Evolutionary conservation across 495 filamentous ascomycete species (phyloP).

Genomic region (Hypomontagnella monticulosa): DNA sequence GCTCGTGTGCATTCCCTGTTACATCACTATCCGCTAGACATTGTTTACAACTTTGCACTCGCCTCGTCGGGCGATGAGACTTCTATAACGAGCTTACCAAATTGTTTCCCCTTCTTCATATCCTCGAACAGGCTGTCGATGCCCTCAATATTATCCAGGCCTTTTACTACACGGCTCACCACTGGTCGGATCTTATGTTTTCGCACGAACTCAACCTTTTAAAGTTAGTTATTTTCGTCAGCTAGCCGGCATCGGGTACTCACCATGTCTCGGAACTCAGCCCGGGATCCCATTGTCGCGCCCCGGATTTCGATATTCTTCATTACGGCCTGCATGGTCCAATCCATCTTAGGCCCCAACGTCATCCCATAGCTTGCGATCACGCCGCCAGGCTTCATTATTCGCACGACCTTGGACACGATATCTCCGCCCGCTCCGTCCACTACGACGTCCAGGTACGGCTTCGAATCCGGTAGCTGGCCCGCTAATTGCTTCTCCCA

Average conservation of each 20-base stretch:
- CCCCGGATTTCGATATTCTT: conserved; percentile 79
- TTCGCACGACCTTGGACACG: conserved; percentile 63
- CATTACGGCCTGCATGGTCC: conserved; percentile 73
- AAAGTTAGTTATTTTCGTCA: too few species aligned
- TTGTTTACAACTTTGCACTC: conserved; percentile 25
- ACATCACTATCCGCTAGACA: neutral
- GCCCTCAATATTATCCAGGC: conserved; percentile 70
- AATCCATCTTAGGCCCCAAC: conserved; percentile 75
- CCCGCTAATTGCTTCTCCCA: conserved; percentile 75
- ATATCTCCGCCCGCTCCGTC: conserved; percentile 83
- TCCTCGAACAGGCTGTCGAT: conserved; percentile 78
- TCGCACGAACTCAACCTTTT: conserved; percentile 75
- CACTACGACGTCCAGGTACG: conserved; percentile 73
- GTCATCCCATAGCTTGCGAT: conserved; percentile 84
- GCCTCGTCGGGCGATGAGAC: conserved; percentile 39
- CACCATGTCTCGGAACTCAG: conserved; percentile 81
- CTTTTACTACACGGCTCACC: conserved; percentile 67
- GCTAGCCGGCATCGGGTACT: too few species aligned
- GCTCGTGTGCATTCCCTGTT: conserved; percentile 1
- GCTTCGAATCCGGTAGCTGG: conserved; percentile 65
- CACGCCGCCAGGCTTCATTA: conserved; percentile 72
- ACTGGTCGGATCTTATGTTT: conserved; percentile 71
- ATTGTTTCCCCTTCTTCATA: conserved; percentile 78
- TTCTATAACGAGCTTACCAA: conserved; percentile 77
- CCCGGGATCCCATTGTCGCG: conserved; percentile 78